phyloP scores from a whole-genome alignment of 352 stramenopile species.

The Globisporangium ultimum region DNA sequence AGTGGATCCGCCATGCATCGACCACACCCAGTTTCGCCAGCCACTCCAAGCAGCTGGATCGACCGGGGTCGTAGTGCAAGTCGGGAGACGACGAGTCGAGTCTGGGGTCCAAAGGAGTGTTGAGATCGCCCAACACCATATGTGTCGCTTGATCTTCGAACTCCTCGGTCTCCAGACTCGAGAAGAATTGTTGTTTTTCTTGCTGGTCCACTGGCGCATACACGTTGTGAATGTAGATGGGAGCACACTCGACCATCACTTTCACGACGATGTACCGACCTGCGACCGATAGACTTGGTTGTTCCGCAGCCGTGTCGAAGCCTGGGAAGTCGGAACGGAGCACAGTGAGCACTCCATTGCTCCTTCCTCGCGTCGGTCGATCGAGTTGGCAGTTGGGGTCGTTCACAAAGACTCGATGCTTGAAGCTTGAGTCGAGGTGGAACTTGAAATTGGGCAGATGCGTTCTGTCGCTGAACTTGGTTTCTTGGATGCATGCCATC shows the following conservation, averaged over 20 bases:
- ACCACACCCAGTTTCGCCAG: constrained; percentile 2
- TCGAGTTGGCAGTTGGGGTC: background rate
- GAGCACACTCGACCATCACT: background rate
- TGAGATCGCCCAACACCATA: constrained; percentile 16
- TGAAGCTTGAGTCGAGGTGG: constrained; percentile 6
- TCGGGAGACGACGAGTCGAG: constrained; percentile 10
- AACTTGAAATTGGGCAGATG: constrained; percentile 8
- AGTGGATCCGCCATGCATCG: constrained; percentile 13
- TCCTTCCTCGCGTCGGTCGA: constrained; percentile 1
- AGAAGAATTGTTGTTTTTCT: constrained; percentile 7
- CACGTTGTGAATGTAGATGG: constrained; percentile 14
- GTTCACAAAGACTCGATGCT: constrained; percentile 6
- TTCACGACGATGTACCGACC: constrained; percentile 10
- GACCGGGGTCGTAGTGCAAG: constrained; percentile 8
- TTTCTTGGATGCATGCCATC: constrained; percentile 10
- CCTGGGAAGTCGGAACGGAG: constrained; percentile 5
- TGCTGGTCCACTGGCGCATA: constrained; percentile 5
- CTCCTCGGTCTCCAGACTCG: constrained; percentile 3
- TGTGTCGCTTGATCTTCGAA: constrained; percentile 5
- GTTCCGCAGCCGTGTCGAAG: constrained; percentile 4
- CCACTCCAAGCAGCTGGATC: constrained; percentile 14
- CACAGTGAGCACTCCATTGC: background rate
- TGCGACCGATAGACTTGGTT: background rate
- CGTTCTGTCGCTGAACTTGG: constrained; percentile 3
- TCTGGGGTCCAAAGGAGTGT: constrained; percentile 6